Evolutionary conservation across 164 flowering plant genomes (phyloP).

Genomic region (Akebia trifoliata): DNA sequence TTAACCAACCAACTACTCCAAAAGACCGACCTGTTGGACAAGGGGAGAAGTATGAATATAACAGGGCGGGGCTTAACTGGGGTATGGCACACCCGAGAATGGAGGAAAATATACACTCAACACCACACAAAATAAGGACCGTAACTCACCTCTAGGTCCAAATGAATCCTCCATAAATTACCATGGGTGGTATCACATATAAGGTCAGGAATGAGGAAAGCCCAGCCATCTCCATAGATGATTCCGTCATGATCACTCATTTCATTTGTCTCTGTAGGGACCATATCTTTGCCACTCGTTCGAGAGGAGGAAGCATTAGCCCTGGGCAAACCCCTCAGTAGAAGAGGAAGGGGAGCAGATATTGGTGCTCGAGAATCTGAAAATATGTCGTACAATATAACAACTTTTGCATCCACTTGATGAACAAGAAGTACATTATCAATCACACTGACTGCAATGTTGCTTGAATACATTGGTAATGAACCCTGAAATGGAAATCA

Average conservation of each 20-base stretch:
- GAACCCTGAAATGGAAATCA: conserved; percentile 61
- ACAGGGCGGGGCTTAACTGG: too few species aligned
- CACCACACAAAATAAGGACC: conserved; percentile 1
- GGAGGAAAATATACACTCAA: too few species aligned
- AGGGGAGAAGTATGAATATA: too few species aligned
- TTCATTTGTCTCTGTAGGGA: conserved; percentile 32
- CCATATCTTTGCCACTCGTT: conserved; percentile 25
- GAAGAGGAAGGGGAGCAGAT: conserved; percentile 96
- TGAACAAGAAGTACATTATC: conserved; percentile 93
- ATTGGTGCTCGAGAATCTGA: conserved; percentile 81
- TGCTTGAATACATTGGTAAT: conserved; percentile 82
- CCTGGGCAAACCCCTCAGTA: conserved; percentile 57
- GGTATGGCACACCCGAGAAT: too few species aligned
- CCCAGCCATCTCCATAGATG: conserved; percentile 85
- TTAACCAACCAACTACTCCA: too few species aligned
- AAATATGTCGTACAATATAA: conserved; percentile 82
- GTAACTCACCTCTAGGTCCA: conserved; percentile 76
- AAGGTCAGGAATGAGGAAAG: conserved; percentile 80
- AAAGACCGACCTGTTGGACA: too few species aligned
- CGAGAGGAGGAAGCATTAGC: conserved; percentile 33
- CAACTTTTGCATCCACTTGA: conserved; percentile 97
- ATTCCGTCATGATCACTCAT: conserved; percentile 34
- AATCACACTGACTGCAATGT: conserved; percentile 78
- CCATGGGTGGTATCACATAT: conserved; percentile 65
- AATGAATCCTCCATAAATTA: conserved; percentile 72